A percentile compares a stretch with the other conserved stretches of the same genome.
Evolutionary conservation across 306 rosid species (phyloP).

Genomic region (Sesbania bispinosa): DNA sequence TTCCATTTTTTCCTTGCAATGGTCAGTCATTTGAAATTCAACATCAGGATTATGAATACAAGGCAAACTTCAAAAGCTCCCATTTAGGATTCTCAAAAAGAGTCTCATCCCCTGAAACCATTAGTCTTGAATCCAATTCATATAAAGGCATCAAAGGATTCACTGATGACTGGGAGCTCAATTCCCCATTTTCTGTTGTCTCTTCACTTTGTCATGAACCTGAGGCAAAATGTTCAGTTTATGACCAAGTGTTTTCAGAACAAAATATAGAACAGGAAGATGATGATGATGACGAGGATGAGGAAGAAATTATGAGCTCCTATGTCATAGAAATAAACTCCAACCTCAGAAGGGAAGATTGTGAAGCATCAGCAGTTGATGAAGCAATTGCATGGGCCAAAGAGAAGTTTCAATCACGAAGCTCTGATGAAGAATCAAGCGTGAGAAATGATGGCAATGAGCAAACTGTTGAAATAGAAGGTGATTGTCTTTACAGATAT

Average conservation of each 20-base stretch:
- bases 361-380: slow-evolving; percentile 59
- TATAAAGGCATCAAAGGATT: slow-evolving; percentile 49
- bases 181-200: slow-evolving; percentile 64
- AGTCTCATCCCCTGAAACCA: slow-evolving; percentile 72
- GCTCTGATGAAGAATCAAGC: slow-evolving; percentile 51
- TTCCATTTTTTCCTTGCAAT: slow-evolving; percentile 34
- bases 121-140: slow-evolving; percentile 53
- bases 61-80: slow-evolving; percentile 41
- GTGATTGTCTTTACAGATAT: slow-evolving; percentile 36
- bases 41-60: slow-evolving; percentile 42
- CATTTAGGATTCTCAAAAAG: slow-evolving; percentile 52
- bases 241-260: slow-evolving; percentile 31
- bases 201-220: slow-evolving; percentile 57
- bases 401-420: slow-evolving; percentile 62
- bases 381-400: slow-evolving; percentile 99
- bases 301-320: slow-evolving; percentile 75
- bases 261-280: slow-evolving; percentile 33
- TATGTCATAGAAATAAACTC: slow-evolving; percentile 79
- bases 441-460: slow-evolving; percentile 37
- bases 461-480: slow-evolving; percentile 42
- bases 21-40: slow-evolving; percentile 39
- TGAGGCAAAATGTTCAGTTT: slow-evolving; percentile 44
- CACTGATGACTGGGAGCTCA: slow-evolving; percentile 58
- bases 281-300: slow-evolving; percentile 45
- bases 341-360: slow-evolving; percentile 54